Conservation (phyloP, 106 monocot genomes). For the Dioscorea alata region DNA sequence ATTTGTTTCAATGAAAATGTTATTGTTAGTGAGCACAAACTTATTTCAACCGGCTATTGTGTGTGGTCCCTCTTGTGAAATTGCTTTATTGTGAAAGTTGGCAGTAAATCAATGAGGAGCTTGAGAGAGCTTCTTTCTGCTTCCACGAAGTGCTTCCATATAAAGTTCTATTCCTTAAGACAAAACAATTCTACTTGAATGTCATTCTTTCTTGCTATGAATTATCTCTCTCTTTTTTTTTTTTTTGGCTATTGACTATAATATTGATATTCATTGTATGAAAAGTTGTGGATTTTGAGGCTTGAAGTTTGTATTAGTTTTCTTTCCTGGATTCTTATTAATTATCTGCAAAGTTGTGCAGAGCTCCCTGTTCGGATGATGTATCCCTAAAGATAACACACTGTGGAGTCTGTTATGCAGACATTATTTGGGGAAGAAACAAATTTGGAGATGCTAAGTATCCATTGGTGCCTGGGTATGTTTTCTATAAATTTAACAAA, state of each 20-base stretch:
- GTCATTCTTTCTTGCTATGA: not conserved
- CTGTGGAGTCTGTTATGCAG: slow-evolving; percentile 34
- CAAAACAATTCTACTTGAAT: not conserved
- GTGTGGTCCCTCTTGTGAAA: too few relatives aligned
- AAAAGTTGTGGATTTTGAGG: not conserved
- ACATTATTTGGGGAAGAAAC: slow-evolving; percentile 29
- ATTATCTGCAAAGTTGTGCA: slow-evolving; percentile 7
- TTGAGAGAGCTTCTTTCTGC: too few relatives aligned
- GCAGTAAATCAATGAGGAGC: too few relatives aligned
- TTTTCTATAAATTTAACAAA: not conserved
- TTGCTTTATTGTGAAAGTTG: too few relatives aligned
- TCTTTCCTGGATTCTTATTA: not conserved
- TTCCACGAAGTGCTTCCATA: not conserved
- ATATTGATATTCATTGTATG: not conserved
- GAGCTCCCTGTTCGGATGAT: slow-evolving; percentile 22
- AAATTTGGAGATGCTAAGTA: slow-evolving; percentile 16
- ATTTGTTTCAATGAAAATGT: too few relatives aligned
- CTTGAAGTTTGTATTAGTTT: not conserved
- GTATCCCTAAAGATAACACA: slow-evolving; percentile 21
- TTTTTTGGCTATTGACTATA: not conserved
- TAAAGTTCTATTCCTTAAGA: not conserved
- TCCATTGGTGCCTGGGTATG: slow-evolving; percentile 33
- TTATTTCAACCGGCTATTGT: too few relatives aligned
- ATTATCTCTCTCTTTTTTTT: not conserved
- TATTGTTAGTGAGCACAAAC: too few relatives aligned